Conservation (phyloP, 1,284 basidiomycete species). For the Trametes sp. region DNA sequence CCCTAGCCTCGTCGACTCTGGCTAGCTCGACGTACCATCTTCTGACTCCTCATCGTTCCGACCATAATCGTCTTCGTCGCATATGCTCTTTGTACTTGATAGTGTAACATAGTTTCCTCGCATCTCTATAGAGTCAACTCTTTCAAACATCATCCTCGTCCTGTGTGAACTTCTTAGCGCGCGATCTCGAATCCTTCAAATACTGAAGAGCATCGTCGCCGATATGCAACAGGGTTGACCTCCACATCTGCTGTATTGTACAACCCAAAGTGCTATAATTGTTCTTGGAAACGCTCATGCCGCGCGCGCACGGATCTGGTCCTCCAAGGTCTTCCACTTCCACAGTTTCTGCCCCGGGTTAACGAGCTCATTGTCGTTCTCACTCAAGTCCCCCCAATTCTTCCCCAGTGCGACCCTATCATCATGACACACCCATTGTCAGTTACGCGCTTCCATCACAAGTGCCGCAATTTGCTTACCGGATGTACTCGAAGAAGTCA, state of each 20-base stretch:
- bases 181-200: too few relatives aligned
- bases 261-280: too few relatives aligned
- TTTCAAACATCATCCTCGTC: too few relatives aligned
- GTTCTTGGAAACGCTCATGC: background rate
- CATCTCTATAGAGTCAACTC: too few relatives aligned
- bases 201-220: too few relatives aligned
- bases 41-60: background rate
- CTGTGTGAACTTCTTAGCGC: too few relatives aligned
- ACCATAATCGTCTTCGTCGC: background rate
- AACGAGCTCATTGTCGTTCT: slow-evolving; percentile 36
- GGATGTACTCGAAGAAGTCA: slow-evolving; percentile 6
- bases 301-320: slow-evolving; percentile 2
- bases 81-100: background rate
- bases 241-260: too few relatives aligned
- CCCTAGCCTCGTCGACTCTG: background rate
- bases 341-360: slow-evolving; percentile 35
- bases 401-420: slow-evolving; percentile 33
- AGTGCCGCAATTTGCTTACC: background rate
- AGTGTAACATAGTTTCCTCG: background rate
- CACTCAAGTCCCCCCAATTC: slow-evolving; percentile 33
- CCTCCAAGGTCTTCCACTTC: slow-evolving; percentile 39
- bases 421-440: background rate
- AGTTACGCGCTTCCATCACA: background rate
- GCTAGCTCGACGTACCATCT: background rate
- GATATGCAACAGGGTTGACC: too few relatives aligned